Percentiles rank a stretch among this genome's conserved stretches.
Conservation (phyloP, 768 basidiomycete genomes). For the Filobasidium floriforme region DNA sequence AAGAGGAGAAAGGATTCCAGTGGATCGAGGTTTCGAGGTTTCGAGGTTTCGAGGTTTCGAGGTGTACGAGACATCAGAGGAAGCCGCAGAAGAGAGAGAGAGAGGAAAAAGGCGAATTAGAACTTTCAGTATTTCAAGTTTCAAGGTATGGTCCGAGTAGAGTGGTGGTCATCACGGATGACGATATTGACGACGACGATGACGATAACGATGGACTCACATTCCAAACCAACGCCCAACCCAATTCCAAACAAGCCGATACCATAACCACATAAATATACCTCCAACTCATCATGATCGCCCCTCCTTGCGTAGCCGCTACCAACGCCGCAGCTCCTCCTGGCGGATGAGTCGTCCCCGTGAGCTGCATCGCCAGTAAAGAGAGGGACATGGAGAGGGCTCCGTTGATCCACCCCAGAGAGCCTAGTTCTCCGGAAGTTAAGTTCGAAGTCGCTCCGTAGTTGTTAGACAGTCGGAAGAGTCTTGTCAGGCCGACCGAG, state of each 20-base stretch:
- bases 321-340: conserved; percentile 33
- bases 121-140: too few species aligned
- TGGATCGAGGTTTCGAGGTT: too few species aligned
- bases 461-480: conserved; percentile 26
- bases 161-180: too few species aligned
- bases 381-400: conserved; percentile 27
- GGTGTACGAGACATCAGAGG: too few species aligned
- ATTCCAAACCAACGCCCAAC: conserved; percentile 36
- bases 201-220: conserved; percentile 10
- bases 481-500: conserved; percentile 26
- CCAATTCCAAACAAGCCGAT: conserved; percentile 27
- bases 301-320: conserved; percentile 21
- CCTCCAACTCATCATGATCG: conserved; percentile 26
- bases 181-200: background rate
- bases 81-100: background rate
- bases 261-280: conserved; percentile 28
- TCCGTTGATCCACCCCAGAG: conserved; percentile 25
- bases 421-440: conserved; percentile 11
- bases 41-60: too few species aligned
- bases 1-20: background rate
- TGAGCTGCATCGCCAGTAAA: conserved; percentile 24
- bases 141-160: too few species aligned
- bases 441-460: conserved; percentile 23
- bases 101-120: too few species aligned
- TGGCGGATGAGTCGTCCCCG: conserved; percentile 31